phyloP scores from a whole-genome alignment of 148 eudicot genomes.

The Heliamphora exappendiculata region DNA sequence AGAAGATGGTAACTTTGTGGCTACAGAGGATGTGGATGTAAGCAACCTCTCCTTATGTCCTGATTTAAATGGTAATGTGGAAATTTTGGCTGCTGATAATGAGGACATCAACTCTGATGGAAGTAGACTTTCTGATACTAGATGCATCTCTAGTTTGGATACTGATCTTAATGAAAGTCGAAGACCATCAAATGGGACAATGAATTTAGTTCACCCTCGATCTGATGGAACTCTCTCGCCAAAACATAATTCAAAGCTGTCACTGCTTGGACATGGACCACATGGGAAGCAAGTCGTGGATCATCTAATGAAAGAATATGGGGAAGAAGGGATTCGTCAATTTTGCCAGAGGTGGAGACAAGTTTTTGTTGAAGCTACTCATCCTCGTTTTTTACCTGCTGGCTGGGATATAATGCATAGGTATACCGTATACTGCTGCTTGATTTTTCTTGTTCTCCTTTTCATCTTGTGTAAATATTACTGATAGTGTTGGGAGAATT shows the following conservation, averaged over 20 bases:
- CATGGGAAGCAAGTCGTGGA: constrained; percentile 87
- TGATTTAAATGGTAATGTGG: constrained; percentile 15
- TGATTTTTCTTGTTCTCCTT: neutral
- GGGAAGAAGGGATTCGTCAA: constrained; percentile 80
- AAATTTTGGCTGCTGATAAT: constrained; percentile 12
- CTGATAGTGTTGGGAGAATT: too few species aligned
- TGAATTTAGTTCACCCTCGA: constrained; percentile 8
- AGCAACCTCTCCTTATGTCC: constrained; percentile 13
- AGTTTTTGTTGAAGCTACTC: constrained; percentile 77
- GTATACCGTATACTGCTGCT: constrained; percentile 24
- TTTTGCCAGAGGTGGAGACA: constrained; percentile 98
- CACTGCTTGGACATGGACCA: constrained; percentile 96
- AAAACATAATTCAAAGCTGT: constrained; percentile 52
- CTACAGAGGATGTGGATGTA: constrained; percentile 19
- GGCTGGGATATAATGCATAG: constrained; percentile 98
- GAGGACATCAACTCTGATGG: neutral
- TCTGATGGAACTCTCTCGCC: constrained; percentile 18
- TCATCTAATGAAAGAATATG: constrained; percentile 50
- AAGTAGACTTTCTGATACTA: constrained; percentile 18
- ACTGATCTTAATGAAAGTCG: constrained; percentile 19
- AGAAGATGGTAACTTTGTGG: constrained; percentile 16
- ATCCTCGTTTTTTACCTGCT: constrained; percentile 80
- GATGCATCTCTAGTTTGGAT: constrained; percentile 16
- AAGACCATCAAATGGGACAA: constrained; percentile 17
- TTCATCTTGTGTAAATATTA: neutral